phyloP scores from a whole-genome alignment of 768 basidiomycete genomes.

The Sarcodon aspratus region DNA sequence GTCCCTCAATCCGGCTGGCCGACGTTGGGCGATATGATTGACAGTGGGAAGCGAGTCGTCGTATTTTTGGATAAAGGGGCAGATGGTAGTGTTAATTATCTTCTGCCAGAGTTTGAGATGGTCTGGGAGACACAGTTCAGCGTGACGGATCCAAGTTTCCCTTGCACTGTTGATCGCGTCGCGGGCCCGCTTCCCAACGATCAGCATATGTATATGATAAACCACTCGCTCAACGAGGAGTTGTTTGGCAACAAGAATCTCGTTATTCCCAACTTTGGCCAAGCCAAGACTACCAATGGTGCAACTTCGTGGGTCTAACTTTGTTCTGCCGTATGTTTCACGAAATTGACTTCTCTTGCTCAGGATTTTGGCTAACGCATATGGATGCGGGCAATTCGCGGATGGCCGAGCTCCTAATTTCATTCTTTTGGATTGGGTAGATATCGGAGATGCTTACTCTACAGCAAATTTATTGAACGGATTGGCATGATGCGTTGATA shows the following conservation, averaged over 20 bases:
- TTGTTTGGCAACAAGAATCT: conserved; percentile 13
- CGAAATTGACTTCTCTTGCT: conserved; percentile 12
- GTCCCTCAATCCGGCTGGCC: conserved; percentile 36
- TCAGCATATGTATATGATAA: conserved; percentile 50
- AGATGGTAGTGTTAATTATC: conserved; percentile 29
- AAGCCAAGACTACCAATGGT: conserved; percentile 19
- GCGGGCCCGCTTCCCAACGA: conserved; percentile 31
- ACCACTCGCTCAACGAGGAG: conserved; percentile 42
- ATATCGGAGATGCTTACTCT: conserved; percentile 31
- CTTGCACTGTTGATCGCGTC: conserved; percentile 42
- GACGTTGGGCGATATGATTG: conserved; percentile 50
- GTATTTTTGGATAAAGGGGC: conserved; percentile 48
- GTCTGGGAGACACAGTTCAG: conserved; percentile 52
- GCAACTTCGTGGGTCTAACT: conserved; percentile 14
- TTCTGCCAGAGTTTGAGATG: conserved; percentile 48
- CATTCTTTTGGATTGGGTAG: conserved; percentile 40
- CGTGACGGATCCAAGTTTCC: conserved; percentile 36
- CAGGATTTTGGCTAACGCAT: conserved; percentile 27
- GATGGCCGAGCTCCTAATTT: conserved; percentile 38
- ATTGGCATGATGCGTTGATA: conserved; percentile 5
- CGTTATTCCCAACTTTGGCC: conserved; percentile 15
- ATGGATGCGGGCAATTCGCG: conserved; percentile 31
- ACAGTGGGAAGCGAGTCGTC: conserved; percentile 45
- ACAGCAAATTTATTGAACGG: conserved; percentile 37
- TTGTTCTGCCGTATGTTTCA: background rate